Evolutionary conservation across 2,329 filamentous ascomycete species (phyloP).

Genomic region (Aureobasidium sp.): DNA sequence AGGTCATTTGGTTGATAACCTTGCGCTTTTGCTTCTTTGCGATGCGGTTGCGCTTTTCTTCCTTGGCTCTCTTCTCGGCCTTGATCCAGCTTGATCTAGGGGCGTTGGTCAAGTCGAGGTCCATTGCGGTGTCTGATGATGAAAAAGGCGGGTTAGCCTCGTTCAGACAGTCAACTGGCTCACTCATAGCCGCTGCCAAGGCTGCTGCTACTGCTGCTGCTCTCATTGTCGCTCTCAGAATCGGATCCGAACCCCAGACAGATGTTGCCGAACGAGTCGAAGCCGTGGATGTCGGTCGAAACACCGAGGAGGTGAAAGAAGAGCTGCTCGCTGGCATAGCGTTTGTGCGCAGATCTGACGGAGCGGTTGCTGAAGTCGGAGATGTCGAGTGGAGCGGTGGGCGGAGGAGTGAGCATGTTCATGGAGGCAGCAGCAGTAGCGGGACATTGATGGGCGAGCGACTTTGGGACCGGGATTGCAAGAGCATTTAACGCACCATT

Average conservation of each 20-base stretch:
- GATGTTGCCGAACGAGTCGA: conserved; percentile 30
- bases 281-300: conserved; percentile 34
- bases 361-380: conserved; percentile 16
- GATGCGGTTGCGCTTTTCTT: conserved; percentile 28
- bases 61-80: conserved; percentile 21
- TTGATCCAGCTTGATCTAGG: conserved; percentile 18
- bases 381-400: conserved; percentile 15
- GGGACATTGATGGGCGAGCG: conserved; percentile 13
- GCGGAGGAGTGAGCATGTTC: conserved; percentile 18
- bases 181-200: conserved; percentile 19
- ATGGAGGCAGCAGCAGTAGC: conserved; percentile 15
- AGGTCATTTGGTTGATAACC: conserved; percentile 34
- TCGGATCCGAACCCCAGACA: conserved; percentile 30
- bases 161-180: conserved; percentile 11
- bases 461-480: conserved; percentile 19
- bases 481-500: conserved; percentile 23
- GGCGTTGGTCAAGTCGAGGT: conserved; percentile 30
- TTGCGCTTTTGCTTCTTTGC: conserved; percentile 32
- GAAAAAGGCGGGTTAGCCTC: conserved; percentile 16
- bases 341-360: conserved; percentile 23
- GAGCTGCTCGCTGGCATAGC: conserved; percentile 26
- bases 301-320: conserved; percentile 35
- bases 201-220: conserved; percentile 10
- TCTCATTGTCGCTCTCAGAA: conserved; percentile 13
- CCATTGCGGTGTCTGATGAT: conserved; percentile 30